phyloP scores from a whole-genome alignment of 108 stramenopile genomes.

The Cyclotella sp. region DNA sequence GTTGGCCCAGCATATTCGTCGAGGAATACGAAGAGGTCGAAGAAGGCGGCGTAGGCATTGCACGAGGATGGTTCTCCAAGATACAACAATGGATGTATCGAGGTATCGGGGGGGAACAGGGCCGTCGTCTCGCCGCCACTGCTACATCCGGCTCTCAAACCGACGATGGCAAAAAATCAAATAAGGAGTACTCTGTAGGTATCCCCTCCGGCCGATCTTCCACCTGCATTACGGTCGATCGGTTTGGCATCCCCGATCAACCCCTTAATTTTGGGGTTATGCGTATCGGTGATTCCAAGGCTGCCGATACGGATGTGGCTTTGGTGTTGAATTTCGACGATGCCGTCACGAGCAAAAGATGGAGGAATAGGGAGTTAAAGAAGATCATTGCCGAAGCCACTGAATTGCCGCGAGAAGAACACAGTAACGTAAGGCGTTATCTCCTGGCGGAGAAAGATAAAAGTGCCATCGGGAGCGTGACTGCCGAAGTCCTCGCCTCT shows the following conservation, averaged over 20 bases:
- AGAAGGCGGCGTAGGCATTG: too few relatives aligned
- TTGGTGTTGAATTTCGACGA: conserved; percentile 23
- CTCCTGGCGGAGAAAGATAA: conserved; percentile 26
- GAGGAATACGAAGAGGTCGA: too few relatives aligned
- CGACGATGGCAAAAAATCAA: background rate
- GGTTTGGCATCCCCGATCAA: conserved; percentile 1
- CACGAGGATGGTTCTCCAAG: too few relatives aligned
- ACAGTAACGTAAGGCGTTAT: background rate
- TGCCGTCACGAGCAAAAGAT: background rate
- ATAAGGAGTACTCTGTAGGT: conserved; percentile 1
- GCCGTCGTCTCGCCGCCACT: background rate
- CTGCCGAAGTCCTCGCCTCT: conserved; percentile 33
- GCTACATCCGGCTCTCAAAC: background rate
- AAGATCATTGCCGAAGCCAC: conserved; percentile 13
- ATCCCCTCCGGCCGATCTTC: conserved; percentile 2
- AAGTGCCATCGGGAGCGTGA: conserved; percentile 28
- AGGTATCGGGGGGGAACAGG: background rate
- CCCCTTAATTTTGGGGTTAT: conserved; percentile 18
- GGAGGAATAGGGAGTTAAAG: background rate
- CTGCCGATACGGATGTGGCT: conserved; percentile 11
- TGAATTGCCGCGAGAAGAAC: background rate
- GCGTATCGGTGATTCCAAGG: conserved; percentile 21
- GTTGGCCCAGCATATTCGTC: too few relatives aligned
- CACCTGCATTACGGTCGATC: conserved; percentile 13
- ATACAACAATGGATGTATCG: too few relatives aligned